Conservation (phyloP, 2,329 filamentous ascomycete species). For the Scedosporium apiospermum region DNA sequence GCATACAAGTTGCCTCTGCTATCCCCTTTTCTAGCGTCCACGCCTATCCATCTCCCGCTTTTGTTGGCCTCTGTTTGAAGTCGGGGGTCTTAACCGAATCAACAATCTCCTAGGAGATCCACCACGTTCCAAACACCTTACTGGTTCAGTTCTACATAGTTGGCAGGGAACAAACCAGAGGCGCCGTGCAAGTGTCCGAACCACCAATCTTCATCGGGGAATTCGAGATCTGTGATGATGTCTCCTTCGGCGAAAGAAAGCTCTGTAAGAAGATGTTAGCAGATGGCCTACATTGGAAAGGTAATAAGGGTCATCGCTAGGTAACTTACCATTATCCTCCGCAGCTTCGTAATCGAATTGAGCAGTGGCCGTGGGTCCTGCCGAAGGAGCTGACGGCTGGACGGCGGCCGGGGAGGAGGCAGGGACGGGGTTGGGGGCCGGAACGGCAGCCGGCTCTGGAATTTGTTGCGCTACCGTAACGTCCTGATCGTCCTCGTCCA, state of each 20-base stretch:
- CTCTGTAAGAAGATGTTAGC: conserved; percentile 27
- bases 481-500: conserved; percentile 49
- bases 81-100: too few species aligned
- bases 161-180: conserved; percentile 73
- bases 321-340: conserved; percentile 68
- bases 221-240: conserved; percentile 74
- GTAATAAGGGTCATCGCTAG: not conserved
- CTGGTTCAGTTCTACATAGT: conserved; percentile 53
- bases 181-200: conserved; percentile 75
- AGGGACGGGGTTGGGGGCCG: conserved; percentile 27
- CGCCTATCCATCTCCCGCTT: too few species aligned
- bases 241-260: conserved; percentile 83
- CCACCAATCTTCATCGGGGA: conserved; percentile 99
- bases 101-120: not conserved
- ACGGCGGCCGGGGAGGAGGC: conserved; percentile 27
- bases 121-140: conserved; percentile 10
- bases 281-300: not conserved
- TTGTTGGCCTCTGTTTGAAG: too few species aligned
- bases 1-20: too few species aligned
- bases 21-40: too few species aligned
- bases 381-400: conserved; percentile 10
- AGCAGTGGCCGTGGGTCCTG: conserved; percentile 66
- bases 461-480: conserved; percentile 12
- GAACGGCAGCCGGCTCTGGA: conserved; percentile 14
- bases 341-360: conserved; percentile 95